phyloP scores from a whole-genome alignment of 257 asterid species.

The Solanum sparsipilum region DNA sequence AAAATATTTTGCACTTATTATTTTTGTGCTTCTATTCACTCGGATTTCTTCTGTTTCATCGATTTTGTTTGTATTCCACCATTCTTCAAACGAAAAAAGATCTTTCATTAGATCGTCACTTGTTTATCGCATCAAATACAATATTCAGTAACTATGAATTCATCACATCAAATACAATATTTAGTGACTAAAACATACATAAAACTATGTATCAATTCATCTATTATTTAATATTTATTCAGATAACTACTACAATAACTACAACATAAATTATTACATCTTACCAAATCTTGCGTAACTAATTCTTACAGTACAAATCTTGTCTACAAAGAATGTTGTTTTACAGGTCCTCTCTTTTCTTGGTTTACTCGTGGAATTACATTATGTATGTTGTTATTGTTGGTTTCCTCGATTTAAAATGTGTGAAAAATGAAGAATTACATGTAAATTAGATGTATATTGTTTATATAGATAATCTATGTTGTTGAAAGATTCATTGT shows the following conservation, averaged over 20 bases:
- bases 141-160: not conserved
- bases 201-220: not conserved
- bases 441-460: not conserved
- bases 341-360: too few species aligned
- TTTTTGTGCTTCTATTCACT: not conserved
- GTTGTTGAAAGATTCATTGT: not conserved
- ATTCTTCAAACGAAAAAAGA: too few species aligned
- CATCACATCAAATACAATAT: too few species aligned
- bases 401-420: not conserved
- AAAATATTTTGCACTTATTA: not conserved
- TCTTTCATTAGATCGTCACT: too few species aligned
- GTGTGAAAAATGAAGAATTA: not conserved
- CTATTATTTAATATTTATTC: too few species aligned
- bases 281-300: too few species aligned
- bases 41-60: not conserved
- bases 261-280: too few species aligned
- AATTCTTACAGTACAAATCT: too few species aligned
- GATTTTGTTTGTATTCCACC: not conserved
- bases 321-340: too few species aligned
- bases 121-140: too few species aligned
- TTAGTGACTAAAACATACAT: not conserved
- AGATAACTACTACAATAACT: too few species aligned
- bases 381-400: not conserved
- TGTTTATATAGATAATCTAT: not conserved
- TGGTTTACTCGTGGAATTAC: not conserved